These are phyloP conservation scores for Medicago arabica DNA, from an alignment of 306 rosid genomes.

Conservation along the genomic window DNA sequence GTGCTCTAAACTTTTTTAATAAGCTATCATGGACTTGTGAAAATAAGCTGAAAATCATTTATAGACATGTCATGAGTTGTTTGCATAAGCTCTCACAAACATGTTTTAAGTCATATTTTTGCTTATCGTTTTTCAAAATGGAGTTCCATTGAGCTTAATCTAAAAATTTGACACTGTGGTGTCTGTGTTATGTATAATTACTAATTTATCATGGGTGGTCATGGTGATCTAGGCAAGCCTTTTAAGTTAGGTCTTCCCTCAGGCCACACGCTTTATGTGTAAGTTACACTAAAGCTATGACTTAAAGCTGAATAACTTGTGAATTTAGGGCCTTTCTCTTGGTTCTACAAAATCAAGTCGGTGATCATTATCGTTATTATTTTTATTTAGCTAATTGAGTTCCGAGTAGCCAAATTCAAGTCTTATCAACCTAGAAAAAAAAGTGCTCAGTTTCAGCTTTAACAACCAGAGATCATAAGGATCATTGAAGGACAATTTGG, in stretches of 20 bases:
- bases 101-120: no score
- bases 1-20: not conserved
- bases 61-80: no score
- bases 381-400: constrained; percentile 21
- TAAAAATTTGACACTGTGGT: not conserved
- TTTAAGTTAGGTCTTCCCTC: constrained; percentile 18
- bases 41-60: no score
- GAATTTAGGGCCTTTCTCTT: not conserved
- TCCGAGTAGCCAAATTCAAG: not conserved
- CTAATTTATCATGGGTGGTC: not conserved
- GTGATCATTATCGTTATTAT: constrained; percentile 3
- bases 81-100: no score
- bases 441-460: no score
- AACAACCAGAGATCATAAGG: constrained; percentile 10
- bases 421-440: no score
- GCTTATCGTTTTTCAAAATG: not conserved
- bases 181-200: not conserved
- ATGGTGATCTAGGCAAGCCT: constrained; percentile 12
- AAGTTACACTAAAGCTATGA: constrained; percentile 24
- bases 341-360: constrained; percentile 24
- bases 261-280: constrained; percentile 21
- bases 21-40: no score
- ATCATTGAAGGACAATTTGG: not conserved
- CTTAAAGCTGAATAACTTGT: not conserved
- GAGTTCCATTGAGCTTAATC: not conserved